phyloP scores from a whole-genome alignment of 176 grass and related monocot genomes.

The Poa annua region DNA sequence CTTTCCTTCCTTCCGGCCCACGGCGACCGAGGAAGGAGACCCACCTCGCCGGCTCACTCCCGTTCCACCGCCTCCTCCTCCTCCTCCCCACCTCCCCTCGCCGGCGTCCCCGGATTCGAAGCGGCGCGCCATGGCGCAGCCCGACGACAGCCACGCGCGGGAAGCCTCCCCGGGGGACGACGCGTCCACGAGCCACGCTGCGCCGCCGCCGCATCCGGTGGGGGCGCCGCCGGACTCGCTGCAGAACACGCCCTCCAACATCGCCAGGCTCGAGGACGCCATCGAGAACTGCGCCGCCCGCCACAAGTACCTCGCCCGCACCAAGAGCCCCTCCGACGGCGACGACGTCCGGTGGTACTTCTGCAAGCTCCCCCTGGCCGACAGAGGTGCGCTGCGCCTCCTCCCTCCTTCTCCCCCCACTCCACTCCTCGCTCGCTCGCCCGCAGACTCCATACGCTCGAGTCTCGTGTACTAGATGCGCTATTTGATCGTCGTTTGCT shows the following conservation, averaged over 20 bases:
- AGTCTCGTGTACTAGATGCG: background rate
- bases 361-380: slow-evolving; percentile 81
- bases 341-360: slow-evolving; percentile 94
- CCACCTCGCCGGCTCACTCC: slow-evolving; percentile 24
- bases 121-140: slow-evolving; percentile 31
- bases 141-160: slow-evolving; percentile 20
- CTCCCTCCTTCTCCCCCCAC: too few species aligned
- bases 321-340: slow-evolving; percentile 90
- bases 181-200: slow-evolving; percentile 42
- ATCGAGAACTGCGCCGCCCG: slow-evolving; percentile 76
- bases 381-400: slow-evolving; percentile 54
- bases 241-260: slow-evolving; percentile 90
- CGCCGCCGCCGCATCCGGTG: slow-evolving; percentile 2
- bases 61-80: background rate
- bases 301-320: slow-evolving; percentile 83
- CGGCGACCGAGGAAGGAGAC: background rate
- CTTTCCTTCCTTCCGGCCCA: slow-evolving; percentile 20
- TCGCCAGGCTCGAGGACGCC: slow-evolving; percentile 72
- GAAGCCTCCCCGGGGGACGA: slow-evolving; percentile 17
- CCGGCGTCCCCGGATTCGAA: background rate
- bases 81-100: background rate
- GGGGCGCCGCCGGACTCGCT: slow-evolving; percentile 72
- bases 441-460: background rate
- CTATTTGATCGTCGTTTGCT: background rate
- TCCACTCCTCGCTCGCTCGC: too few species aligned